Evolutionary conservation across 164 flowering plant species (phyloP).

Genomic region (Malania oleifera): DNA sequence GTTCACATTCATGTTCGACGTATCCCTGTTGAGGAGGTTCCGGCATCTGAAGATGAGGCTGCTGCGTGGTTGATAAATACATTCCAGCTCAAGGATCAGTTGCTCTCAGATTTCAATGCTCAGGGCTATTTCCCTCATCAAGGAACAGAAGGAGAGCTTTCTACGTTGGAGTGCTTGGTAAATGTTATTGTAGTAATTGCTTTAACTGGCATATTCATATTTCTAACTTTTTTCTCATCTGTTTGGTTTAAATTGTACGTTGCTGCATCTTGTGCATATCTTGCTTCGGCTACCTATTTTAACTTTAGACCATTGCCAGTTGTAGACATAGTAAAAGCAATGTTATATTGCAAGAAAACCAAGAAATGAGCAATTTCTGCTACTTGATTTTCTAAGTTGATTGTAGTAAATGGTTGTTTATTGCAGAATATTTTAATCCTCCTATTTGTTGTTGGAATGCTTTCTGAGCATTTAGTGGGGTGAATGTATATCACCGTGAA

Average conservation of each 20-base stretch:
- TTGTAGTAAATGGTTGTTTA: background rate
- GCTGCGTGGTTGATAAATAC: background rate
- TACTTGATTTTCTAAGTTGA: background rate
- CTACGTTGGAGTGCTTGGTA: background rate
- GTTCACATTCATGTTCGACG: background rate
- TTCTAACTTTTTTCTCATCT: conserved; percentile 51
- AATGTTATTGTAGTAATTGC: conserved; percentile 27
- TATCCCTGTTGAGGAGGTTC: background rate
- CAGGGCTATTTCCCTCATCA: background rate
- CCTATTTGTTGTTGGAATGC: no score
- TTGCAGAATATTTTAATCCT: no score
- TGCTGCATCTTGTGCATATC: conserved; percentile 48
- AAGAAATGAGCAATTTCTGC: background rate
- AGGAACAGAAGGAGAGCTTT: background rate
- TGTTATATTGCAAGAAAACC: conserved; percentile 10
- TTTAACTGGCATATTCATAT: conserved; percentile 37
- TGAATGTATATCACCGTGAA: no score
- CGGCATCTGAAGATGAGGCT: background rate
- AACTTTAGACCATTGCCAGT: conserved; percentile 53
- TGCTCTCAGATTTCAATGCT: conserved; percentile 1
- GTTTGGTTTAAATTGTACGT: conserved; percentile 70
- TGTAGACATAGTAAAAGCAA: conserved; percentile 10
- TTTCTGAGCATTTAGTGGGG: no score
- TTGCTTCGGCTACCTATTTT: conserved; percentile 51
- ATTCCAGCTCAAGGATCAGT: conserved; percentile 2